A percentile compares a stretch with the other conserved stretches of the same genome.
Conservation (phyloP, 805 yeast species). For the Lachancea mirantina region DNA sequence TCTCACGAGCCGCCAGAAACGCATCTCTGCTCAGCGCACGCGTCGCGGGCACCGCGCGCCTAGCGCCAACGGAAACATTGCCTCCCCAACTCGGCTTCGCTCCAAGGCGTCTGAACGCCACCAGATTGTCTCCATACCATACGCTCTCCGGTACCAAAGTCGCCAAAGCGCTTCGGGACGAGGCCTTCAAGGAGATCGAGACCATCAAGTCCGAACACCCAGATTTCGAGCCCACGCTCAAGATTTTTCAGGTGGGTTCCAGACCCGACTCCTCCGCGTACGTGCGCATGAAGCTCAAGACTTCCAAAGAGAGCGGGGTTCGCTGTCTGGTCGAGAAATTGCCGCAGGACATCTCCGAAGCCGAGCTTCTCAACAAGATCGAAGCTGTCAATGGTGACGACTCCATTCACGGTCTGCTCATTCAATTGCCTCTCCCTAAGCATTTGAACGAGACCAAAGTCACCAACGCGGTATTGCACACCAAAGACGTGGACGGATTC, state of each 20-base stretch:
- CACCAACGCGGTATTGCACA: conserved; percentile 57
- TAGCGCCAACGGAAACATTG: no score
- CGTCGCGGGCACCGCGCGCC: no score
- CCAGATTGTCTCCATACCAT: conserved; percentile 16
- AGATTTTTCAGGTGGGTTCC: conserved; percentile 70
- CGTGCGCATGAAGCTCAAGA: conserved; percentile 72
- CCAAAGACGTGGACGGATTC: conserved; percentile 80
- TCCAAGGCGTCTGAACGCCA: no score
- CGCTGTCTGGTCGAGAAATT: conserved; percentile 53
- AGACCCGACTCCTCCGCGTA: conserved; percentile 78
- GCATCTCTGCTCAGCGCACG: no score
- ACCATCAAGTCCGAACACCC: conserved; percentile 34
- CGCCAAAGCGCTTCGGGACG: conserved; percentile 39
- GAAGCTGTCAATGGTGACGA: conserved; percentile 50
- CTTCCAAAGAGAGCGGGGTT: conserved; percentile 65
- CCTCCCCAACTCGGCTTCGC: no score
- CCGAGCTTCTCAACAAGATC: conserved; percentile 48
- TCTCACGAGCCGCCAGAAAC: no score
- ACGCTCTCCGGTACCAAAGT: conserved; percentile 43
- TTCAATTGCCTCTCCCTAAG: conserved; percentile 70
- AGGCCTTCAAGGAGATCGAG: conserved; percentile 35
- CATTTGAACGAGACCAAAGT: conserved; percentile 62
- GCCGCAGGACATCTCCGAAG: conserved; percentile 50
- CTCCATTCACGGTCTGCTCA: conserved; percentile 62
- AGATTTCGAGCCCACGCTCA: conserved; percentile 55